Conservation (phyloP, 805 yeast species). For the Tetrapisispora phaffii region DNA sequence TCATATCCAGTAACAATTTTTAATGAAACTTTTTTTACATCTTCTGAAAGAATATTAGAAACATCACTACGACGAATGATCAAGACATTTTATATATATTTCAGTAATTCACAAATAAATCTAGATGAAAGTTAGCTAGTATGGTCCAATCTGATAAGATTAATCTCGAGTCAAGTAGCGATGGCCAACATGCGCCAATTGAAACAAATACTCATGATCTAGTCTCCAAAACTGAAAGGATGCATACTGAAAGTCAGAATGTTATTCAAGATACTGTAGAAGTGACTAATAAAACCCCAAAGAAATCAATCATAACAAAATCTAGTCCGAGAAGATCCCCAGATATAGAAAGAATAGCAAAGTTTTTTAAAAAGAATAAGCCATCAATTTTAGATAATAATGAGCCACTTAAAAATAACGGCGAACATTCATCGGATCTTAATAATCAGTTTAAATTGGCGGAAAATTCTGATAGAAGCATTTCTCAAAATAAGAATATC, state of each 20-base stretch:
- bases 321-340: constrained; percentile 16
- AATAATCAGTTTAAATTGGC: not conserved
- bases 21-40: too few species aligned
- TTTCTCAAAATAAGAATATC: not conserved
- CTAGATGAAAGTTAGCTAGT: not conserved
- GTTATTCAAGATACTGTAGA: too few species aligned
- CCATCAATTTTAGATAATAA: constrained; percentile 10
- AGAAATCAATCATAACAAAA: not conserved
- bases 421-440: not conserved
- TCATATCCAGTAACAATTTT: too few species aligned
- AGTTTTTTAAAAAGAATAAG: constrained; percentile 15
- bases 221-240: not conserved
- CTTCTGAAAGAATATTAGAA: too few species aligned
- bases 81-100: too few species aligned
- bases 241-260: too few species aligned
- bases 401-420: not conserved
- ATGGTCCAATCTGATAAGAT: not conserved
- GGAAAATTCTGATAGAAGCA: too few species aligned
- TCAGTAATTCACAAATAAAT: too few species aligned
- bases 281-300: not conserved
- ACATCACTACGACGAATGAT: too few species aligned
- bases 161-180: not conserved
- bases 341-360: constrained; percentile 18
- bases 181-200: not conserved
- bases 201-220: not conserved